Evolutionary conservation across 495 filamentous ascomycete genomes (phyloP), one percentile per base, ranked within the genome.

Genomic region (Hypoxylon fragiforme): DNA sequence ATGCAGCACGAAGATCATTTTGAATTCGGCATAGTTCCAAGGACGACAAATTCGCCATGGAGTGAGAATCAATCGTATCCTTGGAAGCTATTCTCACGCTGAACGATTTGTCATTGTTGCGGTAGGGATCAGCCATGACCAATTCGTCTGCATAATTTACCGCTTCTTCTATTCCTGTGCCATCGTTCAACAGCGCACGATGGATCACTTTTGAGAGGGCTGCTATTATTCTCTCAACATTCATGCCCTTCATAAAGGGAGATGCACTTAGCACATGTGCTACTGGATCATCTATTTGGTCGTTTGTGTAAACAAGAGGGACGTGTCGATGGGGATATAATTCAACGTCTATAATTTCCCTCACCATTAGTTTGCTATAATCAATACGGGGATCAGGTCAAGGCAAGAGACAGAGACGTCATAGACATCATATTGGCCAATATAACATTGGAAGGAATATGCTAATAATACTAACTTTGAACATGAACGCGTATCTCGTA

Each of bases 1-100:
- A 85, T 4, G 75, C 84, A 3, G 61, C 61, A 34, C 71, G 73
- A 3, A 97, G 75, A 68, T 97, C 92, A 5, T 62, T 62, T 22
- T 79, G 79, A 13, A 95, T 73, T 22, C 78, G 70, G 21, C 59
- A 50, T 7, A 59, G 20, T 24, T 61, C 2, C 15, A 9, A 8
- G 51, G 41, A 22, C 34, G 54, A 34, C 26, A 16, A 38, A 21
- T 12, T 30, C 15, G 6, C 3, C 16, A 24, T 11, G 7, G 47
- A 22, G 15, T 20, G 6, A 11, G 18, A 4, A 5, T 7, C 8
- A 32, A 50, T 7, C 13, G 6, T 2, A 15, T 13, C 28, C 15
- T 45, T 4, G 39, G 24, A 19, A 4, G 4, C 11, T 7, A 9
- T 28, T 9, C 9, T 9, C 9, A 28, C 9, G 4, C 4, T 4